A percentile compares a stretch with the other conserved stretches of the same genome.
Evolutionary conservation across 1,284 basidiomycete species (phyloP).

Genomic region (Fomitopsis schrenkii): DNA sequence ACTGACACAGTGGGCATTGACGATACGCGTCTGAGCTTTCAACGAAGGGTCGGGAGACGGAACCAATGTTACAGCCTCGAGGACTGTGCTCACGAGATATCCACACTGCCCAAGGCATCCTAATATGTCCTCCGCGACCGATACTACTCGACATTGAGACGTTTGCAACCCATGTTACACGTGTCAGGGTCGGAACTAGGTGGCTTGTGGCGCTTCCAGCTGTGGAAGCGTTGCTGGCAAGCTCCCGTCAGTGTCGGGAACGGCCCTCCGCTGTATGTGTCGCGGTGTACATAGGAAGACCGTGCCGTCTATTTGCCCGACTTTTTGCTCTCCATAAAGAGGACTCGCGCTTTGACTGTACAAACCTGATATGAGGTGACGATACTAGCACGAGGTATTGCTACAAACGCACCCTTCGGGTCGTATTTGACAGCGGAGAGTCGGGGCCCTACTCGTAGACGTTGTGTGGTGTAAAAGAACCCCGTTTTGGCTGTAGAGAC

Average conservation of each 20-base stretch:
- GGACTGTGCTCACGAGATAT: not conserved
- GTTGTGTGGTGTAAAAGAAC: slow-evolving; percentile 82
- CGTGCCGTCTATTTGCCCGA: slow-evolving; percentile 35
- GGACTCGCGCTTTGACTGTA: slow-evolving; percentile 65
- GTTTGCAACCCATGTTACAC: not conserved
- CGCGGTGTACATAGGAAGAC: not conserved
- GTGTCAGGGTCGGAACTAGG: too few relatives aligned
- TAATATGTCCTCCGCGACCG: not conserved
- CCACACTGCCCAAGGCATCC: not conserved
- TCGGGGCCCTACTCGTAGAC: slow-evolving; percentile 66
- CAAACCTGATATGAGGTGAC: not conserved
- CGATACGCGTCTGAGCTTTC: too few relatives aligned
- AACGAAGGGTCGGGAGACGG: too few relatives aligned
- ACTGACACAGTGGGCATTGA: too few relatives aligned
- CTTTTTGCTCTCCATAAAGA: slow-evolving; percentile 79
- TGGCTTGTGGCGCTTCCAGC: too few relatives aligned
- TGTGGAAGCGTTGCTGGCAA: too few relatives aligned
- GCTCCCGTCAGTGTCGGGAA: not conserved
- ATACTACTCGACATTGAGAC: not conserved
- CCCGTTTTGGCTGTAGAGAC: slow-evolving; percentile 89
- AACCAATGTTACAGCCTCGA: too few relatives aligned
- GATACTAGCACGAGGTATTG: not conserved
- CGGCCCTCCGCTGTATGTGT: not conserved
- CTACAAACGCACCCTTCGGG: slow-evolving; percentile 59
- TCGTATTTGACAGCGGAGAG: slow-evolving; percentile 88